Base-by-base conservation (phyloP, 2,329 filamentous ascomycete species). In the Pestalotiopsis sp. region DNA sequence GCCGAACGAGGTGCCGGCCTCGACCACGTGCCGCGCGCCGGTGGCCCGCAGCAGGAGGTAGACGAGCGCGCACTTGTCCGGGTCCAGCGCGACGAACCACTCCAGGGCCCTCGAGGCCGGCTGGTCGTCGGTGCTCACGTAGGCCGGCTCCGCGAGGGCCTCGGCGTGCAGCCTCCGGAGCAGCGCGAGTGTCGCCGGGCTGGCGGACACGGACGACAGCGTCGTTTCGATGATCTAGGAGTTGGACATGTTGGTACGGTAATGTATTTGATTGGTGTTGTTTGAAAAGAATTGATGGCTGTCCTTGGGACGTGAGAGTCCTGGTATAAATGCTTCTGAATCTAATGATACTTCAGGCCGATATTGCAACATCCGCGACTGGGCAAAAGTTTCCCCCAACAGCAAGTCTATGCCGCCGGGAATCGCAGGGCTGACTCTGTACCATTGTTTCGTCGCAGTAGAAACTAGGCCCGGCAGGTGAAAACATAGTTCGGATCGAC, bases 1-100 rank as follows among this genome's bases (percentile, higher is more conserved):
- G 2, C 88, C 88, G 67, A 88, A 90, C 56, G 83, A 86, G 0
- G 88, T 90, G 1, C 88, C 88, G 0, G 86, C 87, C 73, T 91
- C 88, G 48, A 90, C 83, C 24, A 89, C 78, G 56, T 81, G 82
- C 1, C 78, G 79, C 0, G 88, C 87, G 1, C 82, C 80, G 10
- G 77, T 84, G 11, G 82, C 79, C 3, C 82, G 81, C 2, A 83
- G 73, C 0, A 90, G 79, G 20, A 85, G 83, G 74, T 90, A 90
- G 1, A 87, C 77, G 52, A 89, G 81, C 3, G 83, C 78, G 71
- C 83, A 86, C 74, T 90, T 90, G 73, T 89, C 86, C 9, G 81
- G 77, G 48, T 89, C 87, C 1, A 91, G 79, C 0, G 86, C 86
- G 65, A 90, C 84, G 73, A 89, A 89, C 72, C 66, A 68, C n/a